phyloP scores from a whole-genome alignment of 2,329 filamentous ascomycete species.

The Curvularia verruculosa region DNA sequence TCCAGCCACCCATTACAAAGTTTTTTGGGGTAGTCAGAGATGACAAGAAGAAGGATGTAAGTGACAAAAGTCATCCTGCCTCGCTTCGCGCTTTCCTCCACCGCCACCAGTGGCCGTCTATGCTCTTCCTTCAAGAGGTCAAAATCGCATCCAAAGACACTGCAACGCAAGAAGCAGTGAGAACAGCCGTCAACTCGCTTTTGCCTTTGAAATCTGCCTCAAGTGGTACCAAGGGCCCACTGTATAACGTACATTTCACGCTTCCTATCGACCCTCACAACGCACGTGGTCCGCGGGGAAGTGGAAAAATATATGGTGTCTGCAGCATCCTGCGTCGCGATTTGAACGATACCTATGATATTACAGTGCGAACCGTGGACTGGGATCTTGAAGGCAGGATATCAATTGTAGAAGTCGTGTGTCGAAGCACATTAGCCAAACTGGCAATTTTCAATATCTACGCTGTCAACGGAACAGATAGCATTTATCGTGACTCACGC shows the following conservation, averaged over 20 bases:
- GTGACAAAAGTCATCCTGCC: conserved; percentile 16
- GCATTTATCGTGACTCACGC: conserved; percentile 53
- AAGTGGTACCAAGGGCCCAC: conserved; percentile 31
- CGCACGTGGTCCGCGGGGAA: conserved; percentile 53
- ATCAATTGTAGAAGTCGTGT: conserved; percentile 53
- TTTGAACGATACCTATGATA: conserved; percentile 30
- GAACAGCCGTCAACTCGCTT: conserved; percentile 44
- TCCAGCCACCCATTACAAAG: conserved; percentile 50
- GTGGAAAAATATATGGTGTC: conserved; percentile 60
- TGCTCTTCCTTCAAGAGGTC: conserved; percentile 58
- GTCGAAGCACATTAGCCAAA: conserved; percentile 19
- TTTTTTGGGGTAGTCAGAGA: conserved; percentile 40
- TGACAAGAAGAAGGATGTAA: not conserved
- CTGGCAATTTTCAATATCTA: conserved; percentile 61
- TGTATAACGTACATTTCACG: conserved; percentile 54
- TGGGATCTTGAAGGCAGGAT: conserved; percentile 62
- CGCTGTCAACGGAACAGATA: conserved; percentile 60
- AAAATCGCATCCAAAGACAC: conserved; percentile 54
- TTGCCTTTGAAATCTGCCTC: conserved; percentile 2
- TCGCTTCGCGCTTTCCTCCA: conserved; percentile 54
- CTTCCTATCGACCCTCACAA: conserved; percentile 59
- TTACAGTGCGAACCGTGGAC: conserved; percentile 46
- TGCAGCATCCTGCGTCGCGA: conserved; percentile 57
- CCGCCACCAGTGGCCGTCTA: conserved; percentile 53
- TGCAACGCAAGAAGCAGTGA: conserved; percentile 49